These are phyloP conservation scores for Luzula sylvatica DNA, from an alignment of 176 grass and related monocot species.

Conservation along the genomic window DNA sequence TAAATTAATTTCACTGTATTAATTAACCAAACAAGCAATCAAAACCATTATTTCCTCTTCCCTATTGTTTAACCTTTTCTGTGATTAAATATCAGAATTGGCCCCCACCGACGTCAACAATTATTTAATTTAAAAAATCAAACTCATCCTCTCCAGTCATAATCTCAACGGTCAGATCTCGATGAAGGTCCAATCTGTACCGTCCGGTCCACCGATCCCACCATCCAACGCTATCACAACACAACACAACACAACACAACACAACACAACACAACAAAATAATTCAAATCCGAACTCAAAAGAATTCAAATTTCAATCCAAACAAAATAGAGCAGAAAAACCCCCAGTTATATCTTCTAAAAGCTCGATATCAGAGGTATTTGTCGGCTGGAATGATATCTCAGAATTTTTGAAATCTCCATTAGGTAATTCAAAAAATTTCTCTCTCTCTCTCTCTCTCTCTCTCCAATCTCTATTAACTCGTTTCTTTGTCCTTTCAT, in stretches of 20 bases:
- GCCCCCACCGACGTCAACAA: background rate
- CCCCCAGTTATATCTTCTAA: conserved; percentile 17
- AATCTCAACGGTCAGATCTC: conserved; percentile 35
- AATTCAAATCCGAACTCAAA: conserved; percentile 31
- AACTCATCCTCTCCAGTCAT: background rate
- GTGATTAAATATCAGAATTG: background rate
- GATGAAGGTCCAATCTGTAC: background rate
- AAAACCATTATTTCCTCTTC: background rate
- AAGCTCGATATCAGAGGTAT: conserved; percentile 31
- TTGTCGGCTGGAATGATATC: conserved; percentile 26
- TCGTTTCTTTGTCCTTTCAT: background rate
- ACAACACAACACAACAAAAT: too few species aligned
- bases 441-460: background rate
- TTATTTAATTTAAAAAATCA: conserved; percentile 8
- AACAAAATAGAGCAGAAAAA: conserved; percentile 31
- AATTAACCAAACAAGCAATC: background rate
- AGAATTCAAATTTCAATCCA: conserved; percentile 23
- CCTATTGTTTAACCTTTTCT: background rate
- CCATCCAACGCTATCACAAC: conserved; percentile 41
- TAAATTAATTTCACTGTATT: too few species aligned
- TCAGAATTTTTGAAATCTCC: conserved; percentile 10
- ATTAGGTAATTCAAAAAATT: conserved; percentile 18
- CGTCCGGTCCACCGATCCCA: background rate
- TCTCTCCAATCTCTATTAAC: too few species aligned
- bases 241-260: too few species aligned